phyloP scores from a whole-genome alignment of 2,329 filamentous ascomycete genomes.

The Talaromyces sp. region DNA sequence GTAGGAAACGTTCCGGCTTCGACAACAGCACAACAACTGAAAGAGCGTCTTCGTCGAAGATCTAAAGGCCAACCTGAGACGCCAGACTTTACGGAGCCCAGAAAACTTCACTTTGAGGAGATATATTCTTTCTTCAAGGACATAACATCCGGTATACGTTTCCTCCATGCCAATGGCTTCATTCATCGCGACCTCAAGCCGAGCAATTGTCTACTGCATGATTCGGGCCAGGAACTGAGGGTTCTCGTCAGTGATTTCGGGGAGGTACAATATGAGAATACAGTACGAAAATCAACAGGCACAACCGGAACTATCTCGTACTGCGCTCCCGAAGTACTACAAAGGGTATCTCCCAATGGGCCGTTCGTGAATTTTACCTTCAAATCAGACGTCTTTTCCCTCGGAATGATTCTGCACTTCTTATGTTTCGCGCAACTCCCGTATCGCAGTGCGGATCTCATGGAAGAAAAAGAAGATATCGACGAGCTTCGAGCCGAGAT shows the following conservation, averaged over 20 bases:
- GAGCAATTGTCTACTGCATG: conserved; percentile 87
- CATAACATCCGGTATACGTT: conserved; percentile 84
- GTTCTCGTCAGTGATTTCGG: conserved; percentile 97
- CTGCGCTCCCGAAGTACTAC: conserved; percentile 90
- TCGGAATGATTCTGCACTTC: conserved; percentile 98
- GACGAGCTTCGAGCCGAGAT: conserved; percentile 84
- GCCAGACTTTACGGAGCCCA: conserved; percentile 52
- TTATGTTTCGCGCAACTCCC: conserved; percentile 91
- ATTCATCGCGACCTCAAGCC: conserved; percentile 96
- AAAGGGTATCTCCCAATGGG: conserved; percentile 59
- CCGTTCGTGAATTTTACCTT: conserved; percentile 89
- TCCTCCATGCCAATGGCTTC: conserved; percentile 86
- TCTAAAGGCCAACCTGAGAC: conserved; percentile 73
- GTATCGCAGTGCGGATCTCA: conserved; percentile 75
- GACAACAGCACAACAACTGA: conserved; percentile 76
- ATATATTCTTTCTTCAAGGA: conserved; percentile 97
- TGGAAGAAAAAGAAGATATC: conserved; percentile 79
- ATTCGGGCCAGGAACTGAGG: conserved; percentile 64
- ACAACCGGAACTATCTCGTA: conserved; percentile 96
- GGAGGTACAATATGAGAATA: conserved; percentile 83
- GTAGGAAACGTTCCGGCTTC: conserved; percentile 58
- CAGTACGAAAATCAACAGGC: conserved; percentile 79
- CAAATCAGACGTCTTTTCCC: conserved; percentile 96
- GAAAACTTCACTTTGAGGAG: conserved; percentile 72
- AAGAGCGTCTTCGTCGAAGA: conserved; percentile 76